Percentiles rank a stretch among this genome's conserved stretches.
phyloP scores from a whole-genome alignment of 2,329 filamentous ascomycete species.

The Fusarium ramigenum region DNA sequence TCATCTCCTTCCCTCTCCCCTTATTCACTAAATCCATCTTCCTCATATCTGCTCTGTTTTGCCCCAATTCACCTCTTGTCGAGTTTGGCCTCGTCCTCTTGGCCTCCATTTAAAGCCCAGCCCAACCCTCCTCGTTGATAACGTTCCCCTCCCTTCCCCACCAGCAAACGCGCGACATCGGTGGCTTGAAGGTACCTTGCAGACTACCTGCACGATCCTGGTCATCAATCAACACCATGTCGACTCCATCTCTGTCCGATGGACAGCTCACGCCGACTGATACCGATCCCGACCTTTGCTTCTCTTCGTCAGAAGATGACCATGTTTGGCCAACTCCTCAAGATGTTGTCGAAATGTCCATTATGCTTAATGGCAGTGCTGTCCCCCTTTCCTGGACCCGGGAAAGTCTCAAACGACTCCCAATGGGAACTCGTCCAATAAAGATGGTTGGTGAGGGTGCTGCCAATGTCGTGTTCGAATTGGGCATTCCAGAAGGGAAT shows the following conservation, averaged over 20 bases:
- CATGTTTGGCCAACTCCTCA: slow-evolving; percentile 41
- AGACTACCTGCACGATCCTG: slow-evolving; percentile 39
- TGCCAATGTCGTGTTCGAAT: slow-evolving; percentile 78
- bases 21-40: slow-evolving; percentile 13
- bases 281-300: slow-evolving; percentile 40
- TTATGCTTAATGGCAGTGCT: slow-evolving; percentile 41
- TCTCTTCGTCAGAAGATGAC: slow-evolving; percentile 35
- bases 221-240: slow-evolving; percentile 41
- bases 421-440: slow-evolving; percentile 47
- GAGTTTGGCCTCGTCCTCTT: slow-evolving; percentile 11
- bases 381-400: slow-evolving; percentile 39
- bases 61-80: slow-evolving; percentile 5
- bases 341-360: slow-evolving; percentile 42
- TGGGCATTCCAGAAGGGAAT: slow-evolving; percentile 54
- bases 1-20: background rate
- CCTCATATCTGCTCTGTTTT: slow-evolving; percentile 7
- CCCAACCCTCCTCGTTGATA: slow-evolving; percentile 6
- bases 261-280: slow-evolving; percentile 42
- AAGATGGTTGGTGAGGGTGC: slow-evolving; percentile 72
- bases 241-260: slow-evolving; percentile 42
- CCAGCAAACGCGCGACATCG: slow-evolving; percentile 36
- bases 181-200: slow-evolving; percentile 43
- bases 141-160: slow-evolving; percentile 11
- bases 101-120: slow-evolving; percentile 12
- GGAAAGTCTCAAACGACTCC: slow-evolving; percentile 46